These are phyloP conservation scores for Durotheca rogersii DNA, from an alignment of 495 filamentous ascomycete species.

Conservation along the genomic window DNA sequence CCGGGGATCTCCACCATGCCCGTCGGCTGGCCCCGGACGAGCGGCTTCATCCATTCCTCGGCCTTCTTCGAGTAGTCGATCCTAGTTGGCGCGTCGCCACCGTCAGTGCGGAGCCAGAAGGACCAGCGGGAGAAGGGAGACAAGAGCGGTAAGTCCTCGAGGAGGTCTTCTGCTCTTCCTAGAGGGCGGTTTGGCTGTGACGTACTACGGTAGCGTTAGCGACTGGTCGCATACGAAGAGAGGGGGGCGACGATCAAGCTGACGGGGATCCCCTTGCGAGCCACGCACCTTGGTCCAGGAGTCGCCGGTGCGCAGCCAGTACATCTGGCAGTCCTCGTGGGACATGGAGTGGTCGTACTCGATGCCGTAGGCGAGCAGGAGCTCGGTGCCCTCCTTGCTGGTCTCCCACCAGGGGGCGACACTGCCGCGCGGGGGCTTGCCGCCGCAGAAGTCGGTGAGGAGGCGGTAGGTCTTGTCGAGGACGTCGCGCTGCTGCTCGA, in stretches of 20 bases:
- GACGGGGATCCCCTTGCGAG: no score
- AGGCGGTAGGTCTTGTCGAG: slow-evolving; percentile 74
- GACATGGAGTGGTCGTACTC: slow-evolving; percentile 57
- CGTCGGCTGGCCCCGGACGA: slow-evolving; percentile 45
- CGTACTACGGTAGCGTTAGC: background rate
- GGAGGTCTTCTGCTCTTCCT: no score
- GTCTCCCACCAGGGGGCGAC: slow-evolving; percentile 71
- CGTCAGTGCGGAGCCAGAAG: no score
- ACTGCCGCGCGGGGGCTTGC: slow-evolving; percentile 69
- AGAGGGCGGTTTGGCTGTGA: background rate
- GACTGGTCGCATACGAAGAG: no score
- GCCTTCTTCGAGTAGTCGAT: slow-evolving; percentile 56
- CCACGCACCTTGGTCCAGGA: slow-evolving; percentile 41
- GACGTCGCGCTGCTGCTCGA: slow-evolving; percentile 72
- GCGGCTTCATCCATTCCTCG: slow-evolving; percentile 58
- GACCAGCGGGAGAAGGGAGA: no score
- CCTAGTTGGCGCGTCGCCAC: slow-evolving; percentile 8
- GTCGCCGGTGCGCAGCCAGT: slow-evolving; percentile 53
- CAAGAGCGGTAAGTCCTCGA: no score
- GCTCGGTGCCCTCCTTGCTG: slow-evolving; percentile 63
- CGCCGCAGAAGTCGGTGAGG: slow-evolving; percentile 70
- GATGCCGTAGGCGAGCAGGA: slow-evolving; percentile 67
- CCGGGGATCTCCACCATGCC: slow-evolving; percentile 59
- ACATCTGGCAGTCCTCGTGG: slow-evolving; percentile 58
- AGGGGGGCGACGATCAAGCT: no score